Evolutionary conservation across 768 basidiomycete genomes (phyloP).

Genomic region (Sporobolomyces pararoseus): DNA sequence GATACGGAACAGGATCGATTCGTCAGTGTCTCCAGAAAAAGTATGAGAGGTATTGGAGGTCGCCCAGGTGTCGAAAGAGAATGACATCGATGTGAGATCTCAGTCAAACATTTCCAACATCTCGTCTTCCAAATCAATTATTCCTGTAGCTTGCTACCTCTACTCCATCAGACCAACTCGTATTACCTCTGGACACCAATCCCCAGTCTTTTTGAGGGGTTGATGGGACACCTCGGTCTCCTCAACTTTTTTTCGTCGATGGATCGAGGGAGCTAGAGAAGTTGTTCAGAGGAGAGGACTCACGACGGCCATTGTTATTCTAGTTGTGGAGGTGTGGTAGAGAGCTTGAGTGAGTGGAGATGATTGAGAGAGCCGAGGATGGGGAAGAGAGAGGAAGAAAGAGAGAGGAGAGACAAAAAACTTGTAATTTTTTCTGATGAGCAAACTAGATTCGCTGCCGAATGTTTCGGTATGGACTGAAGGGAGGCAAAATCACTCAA

Average conservation of each 20-base stretch:
- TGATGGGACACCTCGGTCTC: no score
- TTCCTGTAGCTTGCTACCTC: no score
- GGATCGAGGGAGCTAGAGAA: background rate
- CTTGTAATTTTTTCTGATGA: background rate
- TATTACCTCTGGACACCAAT: no score
- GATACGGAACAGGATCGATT: no score
- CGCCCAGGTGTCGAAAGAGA: no score
- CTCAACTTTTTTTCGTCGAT: background rate
- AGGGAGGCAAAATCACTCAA: background rate
- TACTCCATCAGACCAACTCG: no score
- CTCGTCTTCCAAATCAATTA: no score
- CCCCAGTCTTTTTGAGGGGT: no score
- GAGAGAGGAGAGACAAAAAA: background rate
- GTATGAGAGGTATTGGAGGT: no score
- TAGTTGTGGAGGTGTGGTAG: background rate
- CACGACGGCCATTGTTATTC: slow-evolving; percentile 7
- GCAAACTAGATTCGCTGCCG: background rate
- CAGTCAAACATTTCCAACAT: no score
- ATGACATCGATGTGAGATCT: no score
- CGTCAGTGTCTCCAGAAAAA: background rate
- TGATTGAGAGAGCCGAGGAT: background rate
- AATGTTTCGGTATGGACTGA: background rate
- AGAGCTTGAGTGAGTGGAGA: slow-evolving; percentile 2
- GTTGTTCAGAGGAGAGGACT: background rate
- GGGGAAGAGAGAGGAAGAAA: background rate